phyloP scores from a whole-genome alignment of 2,329 filamentous ascomycete species.

The Ophioceras dolichostomum region DNA sequence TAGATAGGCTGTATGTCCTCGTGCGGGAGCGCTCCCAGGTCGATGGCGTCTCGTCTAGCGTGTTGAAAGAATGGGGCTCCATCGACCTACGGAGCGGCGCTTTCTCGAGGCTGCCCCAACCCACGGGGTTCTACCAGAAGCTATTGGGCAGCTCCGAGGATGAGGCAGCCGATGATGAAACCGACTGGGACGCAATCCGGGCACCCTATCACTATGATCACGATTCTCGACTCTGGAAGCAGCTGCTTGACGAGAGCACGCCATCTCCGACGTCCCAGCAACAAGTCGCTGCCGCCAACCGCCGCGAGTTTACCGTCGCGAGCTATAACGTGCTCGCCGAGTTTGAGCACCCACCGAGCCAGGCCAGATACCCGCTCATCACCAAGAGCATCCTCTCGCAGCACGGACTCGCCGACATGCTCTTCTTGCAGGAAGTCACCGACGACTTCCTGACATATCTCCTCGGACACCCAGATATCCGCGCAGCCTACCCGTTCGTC shows the following conservation, averaged over 20 bases:
- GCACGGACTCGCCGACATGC: constrained; percentile 29
- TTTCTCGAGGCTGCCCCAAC: constrained; percentile 11
- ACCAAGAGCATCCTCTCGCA: constrained; percentile 29
- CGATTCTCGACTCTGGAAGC: no score
- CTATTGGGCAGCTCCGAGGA: background rate
- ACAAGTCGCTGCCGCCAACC: no score
- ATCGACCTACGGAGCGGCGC: constrained; percentile 21
- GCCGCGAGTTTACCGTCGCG: constrained; percentile 20
- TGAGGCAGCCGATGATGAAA: background rate
- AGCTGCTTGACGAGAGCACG: no score
- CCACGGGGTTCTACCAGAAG: constrained; percentile 10
- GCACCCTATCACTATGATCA: constrained; percentile 10
- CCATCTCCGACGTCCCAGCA: no score
- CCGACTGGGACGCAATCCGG: constrained; percentile 3
- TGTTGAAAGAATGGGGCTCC: constrained; percentile 46
- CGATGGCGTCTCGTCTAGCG: constrained; percentile 17
- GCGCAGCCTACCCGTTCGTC: constrained; percentile 37
- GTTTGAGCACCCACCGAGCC: constrained; percentile 31
- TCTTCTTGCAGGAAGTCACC: constrained; percentile 51
- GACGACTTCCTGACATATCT: constrained; percentile 49
- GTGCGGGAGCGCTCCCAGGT: constrained; percentile 26
- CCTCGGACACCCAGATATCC: constrained; percentile 31
- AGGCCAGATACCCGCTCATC: constrained; percentile 27
- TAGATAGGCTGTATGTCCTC: constrained; percentile 37
- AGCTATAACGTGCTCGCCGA: constrained; percentile 43